Conservation (phyloP, 2,329 filamentous ascomycete species). For the Fusarium longipes region DNA sequence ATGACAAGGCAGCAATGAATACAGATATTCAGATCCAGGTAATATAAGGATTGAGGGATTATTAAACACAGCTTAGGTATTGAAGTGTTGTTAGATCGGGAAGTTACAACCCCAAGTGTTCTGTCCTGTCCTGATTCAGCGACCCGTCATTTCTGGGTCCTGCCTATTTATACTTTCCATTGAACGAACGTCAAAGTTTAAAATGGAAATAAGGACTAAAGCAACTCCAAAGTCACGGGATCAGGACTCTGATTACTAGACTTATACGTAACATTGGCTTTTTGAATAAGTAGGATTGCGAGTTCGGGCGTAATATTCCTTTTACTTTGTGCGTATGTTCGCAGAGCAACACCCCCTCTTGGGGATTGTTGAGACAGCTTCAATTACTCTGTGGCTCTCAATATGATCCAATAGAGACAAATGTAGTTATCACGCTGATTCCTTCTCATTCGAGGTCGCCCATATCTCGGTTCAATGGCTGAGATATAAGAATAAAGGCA, state of each 20-base stretch:
- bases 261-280: background rate
- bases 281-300: background rate
- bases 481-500: background rate
- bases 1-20: background rate
- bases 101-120: conserved; percentile 7
- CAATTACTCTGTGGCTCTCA: background rate
- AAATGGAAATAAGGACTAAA: background rate
- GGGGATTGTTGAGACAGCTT: background rate
- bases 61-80: conserved; percentile 4
- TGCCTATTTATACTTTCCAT: conserved; percentile 7
- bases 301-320: background rate
- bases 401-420: background rate
- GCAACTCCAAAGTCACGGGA: background rate
- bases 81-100: conserved; percentile 4
- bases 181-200: background rate
- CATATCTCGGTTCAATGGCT: background rate
- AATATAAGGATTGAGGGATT: conserved; percentile 14
- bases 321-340: background rate
- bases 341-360: background rate
- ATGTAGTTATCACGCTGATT: background rate
- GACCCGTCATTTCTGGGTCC: conserved; percentile 4
- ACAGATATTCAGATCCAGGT: background rate
- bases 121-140: conserved; percentile 8
- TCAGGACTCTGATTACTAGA: no score
- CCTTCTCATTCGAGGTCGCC: background rate